phyloP scores from a whole-genome alignment of 768 basidiomycete genomes.

The Cystobasidium ongulense region DNA sequence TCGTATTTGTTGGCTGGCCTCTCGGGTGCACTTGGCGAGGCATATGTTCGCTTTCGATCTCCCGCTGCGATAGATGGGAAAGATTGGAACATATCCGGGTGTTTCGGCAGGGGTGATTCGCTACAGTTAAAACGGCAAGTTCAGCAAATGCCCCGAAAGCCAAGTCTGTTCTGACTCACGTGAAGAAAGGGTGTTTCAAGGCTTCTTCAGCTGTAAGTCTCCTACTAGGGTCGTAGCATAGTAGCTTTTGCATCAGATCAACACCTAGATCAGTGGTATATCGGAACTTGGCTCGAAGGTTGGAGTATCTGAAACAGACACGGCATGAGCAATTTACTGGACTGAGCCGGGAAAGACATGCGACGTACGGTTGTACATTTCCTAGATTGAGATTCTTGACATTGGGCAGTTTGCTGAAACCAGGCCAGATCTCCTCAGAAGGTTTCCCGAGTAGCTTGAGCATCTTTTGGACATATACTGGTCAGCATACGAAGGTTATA shows the following conservation, averaged over 20 bases:
- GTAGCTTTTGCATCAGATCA: slow-evolving; percentile 68
- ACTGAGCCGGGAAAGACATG: not conserved
- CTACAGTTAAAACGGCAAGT: slow-evolving; percentile 47
- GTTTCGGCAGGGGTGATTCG: slow-evolving; percentile 89
- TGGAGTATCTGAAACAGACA: slow-evolving; percentile 45
- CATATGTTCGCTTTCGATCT: slow-evolving; percentile 58
- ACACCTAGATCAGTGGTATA: slow-evolving; percentile 75
- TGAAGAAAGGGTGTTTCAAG: slow-evolving; percentile 81
- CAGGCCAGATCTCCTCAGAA: slow-evolving; percentile 75
- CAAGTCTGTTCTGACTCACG: slow-evolving; percentile 51
- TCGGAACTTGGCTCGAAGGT: slow-evolving; percentile 71
- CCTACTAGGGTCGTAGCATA: slow-evolving; percentile 80
- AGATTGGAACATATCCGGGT: slow-evolving; percentile 87
- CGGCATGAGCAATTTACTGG: not conserved
- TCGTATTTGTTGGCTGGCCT: slow-evolving; percentile 25
- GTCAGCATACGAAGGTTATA: not conserved
- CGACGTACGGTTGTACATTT: slow-evolving; percentile 43
- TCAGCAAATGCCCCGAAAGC: no score
- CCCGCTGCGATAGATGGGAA: slow-evolving; percentile 95
- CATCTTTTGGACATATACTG: no score
- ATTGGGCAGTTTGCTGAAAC: slow-evolving; percentile 67
- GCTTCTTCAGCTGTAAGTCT: slow-evolving; percentile 86
- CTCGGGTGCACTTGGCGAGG: slow-evolving; percentile 23
- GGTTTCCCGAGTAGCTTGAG: slow-evolving; percentile 94
- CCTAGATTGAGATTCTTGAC: slow-evolving; percentile 60